Base-by-base conservation (phyloP, 2,329 filamentous ascomycete species). In the Fusarium dlaminii region DNA sequence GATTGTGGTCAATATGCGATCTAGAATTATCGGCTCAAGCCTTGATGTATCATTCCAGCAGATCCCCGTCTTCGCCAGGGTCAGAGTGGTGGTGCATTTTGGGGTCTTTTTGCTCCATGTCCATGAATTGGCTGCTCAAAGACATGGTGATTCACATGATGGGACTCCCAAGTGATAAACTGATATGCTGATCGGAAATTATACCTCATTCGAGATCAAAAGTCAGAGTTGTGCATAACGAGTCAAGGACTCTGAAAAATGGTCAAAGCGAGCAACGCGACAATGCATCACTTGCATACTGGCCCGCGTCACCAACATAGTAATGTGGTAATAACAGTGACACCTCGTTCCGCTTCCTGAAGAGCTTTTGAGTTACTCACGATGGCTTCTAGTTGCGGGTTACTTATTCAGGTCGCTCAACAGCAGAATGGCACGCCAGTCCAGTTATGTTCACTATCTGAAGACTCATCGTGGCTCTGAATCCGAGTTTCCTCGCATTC, bases 71-170 rank as follows among this genome's bases (percentile, higher is more conserved):
- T 98, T 52, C 86, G 89, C 37, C 82, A 89, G 55, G 94, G 95
- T 4, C 86, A 87, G 75, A 90, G 92, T 70, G 94, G 95, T 45
- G 96, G 95, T 63, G 91, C 93, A 22, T 98, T 98, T 81, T 98
- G 95, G 96, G 95, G 92, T 79, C 94, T 96, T 15, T 98, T 88
- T 77, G 90, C 93, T 43, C 89, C 90, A 0, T 98, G 95, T 79
- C 94, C 95, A 0, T 81, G 82, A 15, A 90, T 96, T 77, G 90
- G 90, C 54, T 87, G 24, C 17, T 45, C 17, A 27, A 10, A 20
- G 2, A 15, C 9, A 8, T 29, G 43, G 0, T 3, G 45, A 11
- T 29, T 22, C 18, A 11, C 9, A 22, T 0, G 18, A 46, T 8
- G 27, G 13, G 4, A 22, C 18, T 11, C 3, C 5, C 3, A 4